Conservation (phyloP, 768 basidiomycete genomes). For the Psilocybe cubensis region DNA sequence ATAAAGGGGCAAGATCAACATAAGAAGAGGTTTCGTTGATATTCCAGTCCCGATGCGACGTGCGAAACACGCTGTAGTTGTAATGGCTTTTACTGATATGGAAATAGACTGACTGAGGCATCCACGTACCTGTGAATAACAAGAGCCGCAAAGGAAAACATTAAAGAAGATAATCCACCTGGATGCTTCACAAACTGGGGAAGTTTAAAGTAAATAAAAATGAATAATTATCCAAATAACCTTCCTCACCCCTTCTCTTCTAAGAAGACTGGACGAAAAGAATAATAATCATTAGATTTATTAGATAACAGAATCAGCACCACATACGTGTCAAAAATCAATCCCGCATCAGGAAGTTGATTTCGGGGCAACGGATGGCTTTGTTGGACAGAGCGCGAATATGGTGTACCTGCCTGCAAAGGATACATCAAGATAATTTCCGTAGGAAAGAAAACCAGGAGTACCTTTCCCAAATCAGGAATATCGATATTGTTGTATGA, state of each 20-base stretch:
- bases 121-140: conserved; percentile 71
- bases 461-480: conserved; percentile 74
- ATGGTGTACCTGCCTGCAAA: conserved; percentile 65
- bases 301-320: background rate
- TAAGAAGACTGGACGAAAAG: conserved; percentile 49
- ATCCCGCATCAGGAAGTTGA: conserved; percentile 77
- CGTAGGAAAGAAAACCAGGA: background rate
- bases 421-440: background rate
- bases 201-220: conserved; percentile 7
- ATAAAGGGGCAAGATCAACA: conserved; percentile 82
- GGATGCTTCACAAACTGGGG: conserved; percentile 75
- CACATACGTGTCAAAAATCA: conserved; percentile 76
- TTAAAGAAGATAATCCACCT: conserved; percentile 74
- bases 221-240: background rate
- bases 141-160: conserved; percentile 84
- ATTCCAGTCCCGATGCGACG: conserved; percentile 62
- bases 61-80: conserved; percentile 76
- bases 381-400: conserved; percentile 84
- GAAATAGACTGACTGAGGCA: background rate
- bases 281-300: background rate
- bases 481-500: conserved; percentile 70
- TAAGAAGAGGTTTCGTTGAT: conserved; percentile 90
- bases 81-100: background rate
- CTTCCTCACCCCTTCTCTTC: conserved; percentile 61
- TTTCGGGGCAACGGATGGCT: conserved; percentile 62